Evolutionary conservation across 768 basidiomycete species (phyloP).

Genomic region (Holtermannia corniformis): DNA sequence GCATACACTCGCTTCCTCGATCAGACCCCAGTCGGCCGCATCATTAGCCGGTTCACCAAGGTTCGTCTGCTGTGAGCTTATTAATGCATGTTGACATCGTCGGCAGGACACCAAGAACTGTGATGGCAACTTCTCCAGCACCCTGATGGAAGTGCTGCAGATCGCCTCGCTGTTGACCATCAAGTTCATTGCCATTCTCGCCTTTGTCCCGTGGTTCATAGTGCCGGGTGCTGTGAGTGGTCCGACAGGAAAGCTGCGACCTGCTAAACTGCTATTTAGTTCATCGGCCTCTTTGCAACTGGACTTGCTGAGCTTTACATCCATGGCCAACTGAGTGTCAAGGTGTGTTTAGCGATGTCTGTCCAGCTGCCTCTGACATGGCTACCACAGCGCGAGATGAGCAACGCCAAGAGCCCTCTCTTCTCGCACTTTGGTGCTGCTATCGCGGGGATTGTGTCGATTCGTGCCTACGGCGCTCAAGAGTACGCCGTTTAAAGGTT

Average conservation of each 20-base stretch:
- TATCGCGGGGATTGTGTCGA: conserved; percentile 50
- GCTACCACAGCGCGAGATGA: conserved; percentile 49
- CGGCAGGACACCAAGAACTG: conserved; percentile 32
- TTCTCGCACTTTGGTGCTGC: conserved; percentile 52
- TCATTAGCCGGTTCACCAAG: conserved; percentile 38
- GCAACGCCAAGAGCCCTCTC: conserved; percentile 48
- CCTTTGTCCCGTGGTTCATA: conserved; percentile 33
- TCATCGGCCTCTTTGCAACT: conserved; percentile 44
- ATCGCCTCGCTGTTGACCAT: conserved; percentile 26
- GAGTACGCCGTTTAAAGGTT: too few relatives aligned
- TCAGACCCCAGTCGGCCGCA: conserved; percentile 30
- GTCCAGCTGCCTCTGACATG: not conserved
- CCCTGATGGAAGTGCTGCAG: conserved; percentile 23
- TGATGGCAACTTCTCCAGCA: conserved; percentile 31
- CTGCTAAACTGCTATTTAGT: conserved; percentile 3
- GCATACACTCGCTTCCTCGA: conserved; percentile 33
- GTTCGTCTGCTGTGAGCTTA: conserved; percentile 1
- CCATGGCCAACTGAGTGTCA: conserved; percentile 51
- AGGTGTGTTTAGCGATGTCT: conserved; percentile 24
- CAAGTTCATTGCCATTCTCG: conserved; percentile 33
- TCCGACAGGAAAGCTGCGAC: too few relatives aligned
- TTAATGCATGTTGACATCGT: not conserved
- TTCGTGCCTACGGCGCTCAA: conserved; percentile 60
- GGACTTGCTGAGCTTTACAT: conserved; percentile 51
- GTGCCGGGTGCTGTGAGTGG: conserved; percentile 27